Evolutionary conservation across 345 rosid genomes (phyloP), one percentile per base, ranked within the genome.

Genomic region (Punica granatum): DNA sequence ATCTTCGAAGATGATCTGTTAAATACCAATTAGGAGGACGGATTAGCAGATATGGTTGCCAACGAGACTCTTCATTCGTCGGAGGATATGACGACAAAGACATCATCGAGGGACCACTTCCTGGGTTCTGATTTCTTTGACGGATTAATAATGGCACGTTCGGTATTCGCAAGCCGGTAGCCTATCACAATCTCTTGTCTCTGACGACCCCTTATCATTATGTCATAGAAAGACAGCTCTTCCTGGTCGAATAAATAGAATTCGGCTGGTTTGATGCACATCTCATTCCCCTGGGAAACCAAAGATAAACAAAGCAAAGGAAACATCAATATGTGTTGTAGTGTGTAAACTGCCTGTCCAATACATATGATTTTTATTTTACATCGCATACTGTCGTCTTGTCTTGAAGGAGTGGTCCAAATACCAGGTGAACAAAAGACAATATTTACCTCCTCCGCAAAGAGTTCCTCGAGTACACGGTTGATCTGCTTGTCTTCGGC

Each of bases 401-500:
- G 12, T 53, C 59, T 53, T 7, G 30, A 53, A 25, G 13, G 0
- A 7, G 3, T 4, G 5, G 31, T 19, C 12, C 2, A 25, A 53
- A 25, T n/a, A 23, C 30, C 31, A 25, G 11, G 31, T 23, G 30
- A 53, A 23, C 15, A 8, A n/a, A 21, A n/a, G 15, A 30, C 0
- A 33, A 15, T 30, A 21, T 26, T 3, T 89, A 90, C 95, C 88
- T 92, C 80, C 76, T 88, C 95, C 1, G 95, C 90, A 42, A 92
- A 92, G 13, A 90, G 86, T 70, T 88, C 97, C 78, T 92, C 92
- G 0, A 90, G 89, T 63, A 90, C 98, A 46, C 92, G 97, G 77
- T 92, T 90, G 64, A 92, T 92, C 80, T 92, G 97, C 76, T 88
- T 88, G 85, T 92, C 95, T 69, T 90, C 95, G 25, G 97, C 96